Percentiles rank a stretch among this genome's conserved stretches.
Evolutionary conservation across 202 grass and related monocot species (phyloP).

Genomic region (Schoenoplectus tabernaemontani): DNA sequence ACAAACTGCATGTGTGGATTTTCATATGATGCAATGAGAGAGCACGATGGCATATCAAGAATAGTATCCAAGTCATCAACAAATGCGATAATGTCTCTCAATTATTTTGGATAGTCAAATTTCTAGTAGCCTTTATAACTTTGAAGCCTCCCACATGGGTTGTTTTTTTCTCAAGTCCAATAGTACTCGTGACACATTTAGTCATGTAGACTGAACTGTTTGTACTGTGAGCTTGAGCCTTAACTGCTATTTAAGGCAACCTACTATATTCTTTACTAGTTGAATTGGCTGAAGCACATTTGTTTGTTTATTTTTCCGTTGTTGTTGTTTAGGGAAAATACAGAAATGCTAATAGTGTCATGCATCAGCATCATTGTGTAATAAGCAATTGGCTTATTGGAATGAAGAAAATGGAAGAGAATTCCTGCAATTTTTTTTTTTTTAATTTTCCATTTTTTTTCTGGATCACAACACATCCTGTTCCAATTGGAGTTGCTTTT

Average conservation of each 20-base stretch:
- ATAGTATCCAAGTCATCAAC: not conserved
- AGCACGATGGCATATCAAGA: not conserved
- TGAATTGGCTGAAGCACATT: not conserved
- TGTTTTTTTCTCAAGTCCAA: not conserved
- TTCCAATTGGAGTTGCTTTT: not conserved
- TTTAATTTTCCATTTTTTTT: not conserved
- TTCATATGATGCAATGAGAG: not conserved
- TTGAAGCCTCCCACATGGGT: slow-evolving; percentile 8
- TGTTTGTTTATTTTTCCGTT: not conserved
- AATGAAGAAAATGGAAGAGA: not conserved
- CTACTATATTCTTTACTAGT: not conserved
- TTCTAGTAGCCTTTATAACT: not conserved
- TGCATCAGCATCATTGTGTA: not conserved
- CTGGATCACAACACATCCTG: not conserved
- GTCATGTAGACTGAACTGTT: not conserved
- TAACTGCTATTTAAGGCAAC: slow-evolving; percentile 16
- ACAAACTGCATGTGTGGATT: not conserved
- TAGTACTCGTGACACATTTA: not conserved
- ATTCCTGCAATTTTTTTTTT: not conserved
- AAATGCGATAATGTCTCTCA: not conserved
- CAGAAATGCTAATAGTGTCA: not conserved
- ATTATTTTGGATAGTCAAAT: not conserved
- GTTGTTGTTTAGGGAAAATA: not conserved
- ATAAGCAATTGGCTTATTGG: not conserved
- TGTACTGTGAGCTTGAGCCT: slow-evolving; percentile 7